Conservation (phyloP, 805 yeast species). For the Candida insectalens region DNA sequence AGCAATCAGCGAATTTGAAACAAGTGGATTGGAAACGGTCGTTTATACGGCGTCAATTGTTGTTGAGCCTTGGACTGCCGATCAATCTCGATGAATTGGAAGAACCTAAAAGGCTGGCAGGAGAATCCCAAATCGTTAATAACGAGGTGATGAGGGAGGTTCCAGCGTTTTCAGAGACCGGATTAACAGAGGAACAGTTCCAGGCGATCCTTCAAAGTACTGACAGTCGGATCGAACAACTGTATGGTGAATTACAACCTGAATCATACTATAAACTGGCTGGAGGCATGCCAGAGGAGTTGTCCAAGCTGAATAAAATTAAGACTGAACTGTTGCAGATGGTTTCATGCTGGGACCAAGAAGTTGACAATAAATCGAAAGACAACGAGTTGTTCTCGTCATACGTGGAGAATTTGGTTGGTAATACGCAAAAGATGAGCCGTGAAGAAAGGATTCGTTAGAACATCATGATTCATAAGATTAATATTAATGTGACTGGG, state of each 20-base stretch:
- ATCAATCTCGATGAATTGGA: slow-evolving; percentile 52
- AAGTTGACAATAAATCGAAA: slow-evolving; percentile 36
- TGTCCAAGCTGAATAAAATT: slow-evolving; percentile 27
- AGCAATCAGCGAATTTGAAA: slow-evolving; percentile 33
- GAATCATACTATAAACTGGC: slow-evolving; percentile 12
- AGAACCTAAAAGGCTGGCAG: not conserved
- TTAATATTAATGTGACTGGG: not conserved
- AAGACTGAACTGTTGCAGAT: slow-evolving; percentile 26
- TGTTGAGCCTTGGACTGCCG: slow-evolving; percentile 63
- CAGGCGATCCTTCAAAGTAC: slow-evolving; percentile 16
- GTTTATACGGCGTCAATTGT: slow-evolving; percentile 51
- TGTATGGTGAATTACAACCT: slow-evolving; percentile 17
- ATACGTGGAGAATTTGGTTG: slow-evolving; percentile 84
- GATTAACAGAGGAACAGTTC: slow-evolving; percentile 22
- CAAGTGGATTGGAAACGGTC: slow-evolving; percentile 67
- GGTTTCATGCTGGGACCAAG: slow-evolving; percentile 38
- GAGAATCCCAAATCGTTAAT: slow-evolving; percentile 3
- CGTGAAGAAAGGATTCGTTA: slow-evolving; percentile 21
- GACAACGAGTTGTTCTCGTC: slow-evolving; percentile 75
- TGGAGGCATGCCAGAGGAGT: slow-evolving; percentile 28
- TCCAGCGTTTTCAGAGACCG: slow-evolving; percentile 27
- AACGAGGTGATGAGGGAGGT: slow-evolving; percentile 11
- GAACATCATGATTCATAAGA: too few relatives aligned
- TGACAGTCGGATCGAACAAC: slow-evolving; percentile 11
- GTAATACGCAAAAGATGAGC: slow-evolving; percentile 76